Evolutionary conservation across 306 rosid species (phyloP).

Genomic region (Vigna angularis): DNA sequence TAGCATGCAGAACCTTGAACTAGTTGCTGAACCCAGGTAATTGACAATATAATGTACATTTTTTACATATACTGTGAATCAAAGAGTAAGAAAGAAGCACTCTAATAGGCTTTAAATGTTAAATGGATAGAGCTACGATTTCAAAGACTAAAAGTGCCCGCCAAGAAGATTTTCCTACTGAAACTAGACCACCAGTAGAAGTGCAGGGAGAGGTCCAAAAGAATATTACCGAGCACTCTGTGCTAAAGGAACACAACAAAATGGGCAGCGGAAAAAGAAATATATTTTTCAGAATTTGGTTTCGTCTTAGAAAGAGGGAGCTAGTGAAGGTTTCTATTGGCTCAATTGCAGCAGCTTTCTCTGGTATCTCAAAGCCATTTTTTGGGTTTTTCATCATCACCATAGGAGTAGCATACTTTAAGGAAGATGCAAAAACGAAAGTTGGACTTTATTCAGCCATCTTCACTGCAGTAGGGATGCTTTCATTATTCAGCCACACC

Average conservation of each 20-base stretch:
- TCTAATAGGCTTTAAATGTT: constrained; percentile 47
- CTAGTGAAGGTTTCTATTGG: constrained; percentile 65
- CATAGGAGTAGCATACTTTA: constrained; percentile 79
- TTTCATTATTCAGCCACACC: constrained; percentile 77
- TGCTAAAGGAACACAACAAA: constrained; percentile 46
- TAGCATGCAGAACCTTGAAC: constrained; percentile 74
- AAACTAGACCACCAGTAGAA: constrained; percentile 45
- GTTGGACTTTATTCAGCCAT: constrained; percentile 68
- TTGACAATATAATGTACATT: constrained; percentile 10
- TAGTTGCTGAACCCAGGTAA: constrained; percentile 63
- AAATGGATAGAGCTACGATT: constrained; percentile 54
- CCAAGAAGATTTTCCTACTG: constrained; percentile 51
- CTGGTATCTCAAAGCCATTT: constrained; percentile 86
- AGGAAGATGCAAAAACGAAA: constrained; percentile 53
- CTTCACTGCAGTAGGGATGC: constrained; percentile 68
- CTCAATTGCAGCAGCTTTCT: constrained; percentile 62
- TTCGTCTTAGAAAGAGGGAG: constrained; percentile 63
- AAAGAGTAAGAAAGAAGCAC: background rate
- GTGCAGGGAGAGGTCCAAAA: constrained; percentile 39
- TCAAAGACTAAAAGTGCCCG: constrained; percentile 52
- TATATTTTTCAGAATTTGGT: constrained; percentile 86
- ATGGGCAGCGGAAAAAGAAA: constrained; percentile 37
- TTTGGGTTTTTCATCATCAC: constrained; percentile 83
- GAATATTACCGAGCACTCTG: constrained; percentile 37
- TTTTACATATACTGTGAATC: constrained; percentile 3